Base-by-base conservation (phyloP, 83 land plant genomes). In the Picea abies region DNA sequence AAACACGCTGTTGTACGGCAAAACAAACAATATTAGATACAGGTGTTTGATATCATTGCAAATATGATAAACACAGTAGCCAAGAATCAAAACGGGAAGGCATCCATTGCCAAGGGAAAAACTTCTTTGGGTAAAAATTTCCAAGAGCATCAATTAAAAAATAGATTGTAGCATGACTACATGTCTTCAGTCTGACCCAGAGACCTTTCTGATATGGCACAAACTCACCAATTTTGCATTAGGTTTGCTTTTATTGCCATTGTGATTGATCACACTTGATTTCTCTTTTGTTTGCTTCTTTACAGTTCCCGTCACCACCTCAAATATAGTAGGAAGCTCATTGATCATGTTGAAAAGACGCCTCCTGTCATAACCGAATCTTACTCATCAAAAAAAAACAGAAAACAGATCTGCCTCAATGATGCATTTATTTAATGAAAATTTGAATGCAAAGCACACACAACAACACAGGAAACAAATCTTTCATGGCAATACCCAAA, bases 251-350 rank as follows among this genome's bases (percentile, higher is more conserved):
- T 83, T 83, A 67, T 44, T 86, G 82, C 83, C 75, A 69, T 78
- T 86, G 47, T 73, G 68, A 39, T 75, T 67, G 60, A 71, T 56
- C 32, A 60, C 60, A 62, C 44, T 79, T n/a, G 87, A 35, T 49
- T 86, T 86, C 63, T 86, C 85, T 63, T 79, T 86, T 10, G 82
- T 29, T 79, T 79, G 87, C 61, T 83, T 83, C 82, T 86, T 86
- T 49, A 81, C 72, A 75, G 25, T 64, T 29, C 85, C 87, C 49
- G 77, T 83, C 68, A 83, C 87, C 44, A 86, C 85, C 79, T 86
- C 87, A 80, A 63, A 83, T 61, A 86, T 83, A 3, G 85, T 86
- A 11, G 87, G 87, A n/a, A 86, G 87, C 19, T 83, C 81, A 72
- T 86, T 86, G 72, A 86, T 86, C 87, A 83, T 83, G 47, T 41